Evolutionary conservation across 2,329 filamentous ascomycete species (phyloP).

Genomic region (Arthrobotrys iridis): DNA sequence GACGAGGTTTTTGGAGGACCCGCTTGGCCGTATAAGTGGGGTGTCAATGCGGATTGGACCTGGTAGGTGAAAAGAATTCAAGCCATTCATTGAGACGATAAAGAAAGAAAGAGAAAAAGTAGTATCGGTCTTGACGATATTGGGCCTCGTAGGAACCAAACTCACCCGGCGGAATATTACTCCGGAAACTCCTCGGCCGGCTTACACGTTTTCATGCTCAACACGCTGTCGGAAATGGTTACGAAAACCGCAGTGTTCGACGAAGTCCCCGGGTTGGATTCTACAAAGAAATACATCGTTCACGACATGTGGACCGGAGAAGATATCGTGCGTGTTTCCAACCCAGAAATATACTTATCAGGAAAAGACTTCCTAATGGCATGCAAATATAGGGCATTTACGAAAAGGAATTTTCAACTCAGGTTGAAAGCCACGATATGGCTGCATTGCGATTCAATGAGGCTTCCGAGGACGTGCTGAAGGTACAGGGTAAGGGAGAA

Average conservation of each 20-base stretch:
- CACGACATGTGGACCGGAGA: conserved; percentile 64
- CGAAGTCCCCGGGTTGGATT: conserved; percentile 63
- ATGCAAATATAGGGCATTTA: conserved; percentile 11
- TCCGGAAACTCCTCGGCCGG: conserved; percentile 63
- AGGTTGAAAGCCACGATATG: conserved; percentile 46
- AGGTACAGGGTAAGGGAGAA: conserved; percentile 23
- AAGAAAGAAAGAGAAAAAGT: too few relatives aligned
- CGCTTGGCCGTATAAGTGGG: conserved; percentile 64
- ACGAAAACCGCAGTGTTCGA: conserved; percentile 62
- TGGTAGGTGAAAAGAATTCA: conserved; percentile 59
- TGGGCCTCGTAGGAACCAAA: conserved; percentile 62
- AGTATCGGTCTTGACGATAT: too few relatives aligned
- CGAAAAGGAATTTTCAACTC: conserved; percentile 27
- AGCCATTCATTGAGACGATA: background rate
- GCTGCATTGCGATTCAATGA: conserved; percentile 45
- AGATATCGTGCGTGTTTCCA: conserved; percentile 29
- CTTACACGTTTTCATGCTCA: conserved; percentile 66
- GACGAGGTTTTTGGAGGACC: conserved; percentile 62
- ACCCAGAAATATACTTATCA: background rate
- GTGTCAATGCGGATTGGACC: conserved; percentile 65
- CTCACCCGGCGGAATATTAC: conserved; percentile 66
- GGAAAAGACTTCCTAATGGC: background rate
- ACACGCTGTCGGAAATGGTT: conserved; percentile 60
- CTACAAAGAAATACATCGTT: conserved; percentile 61
- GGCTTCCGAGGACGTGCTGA: background rate